A percentile compares a stretch with the other conserved stretches of the same genome.
Evolutionary conservation across 2,329 filamentous ascomycete genomes (phyloP).

Genomic region (Pseudogymnoascus sp.): DNA sequence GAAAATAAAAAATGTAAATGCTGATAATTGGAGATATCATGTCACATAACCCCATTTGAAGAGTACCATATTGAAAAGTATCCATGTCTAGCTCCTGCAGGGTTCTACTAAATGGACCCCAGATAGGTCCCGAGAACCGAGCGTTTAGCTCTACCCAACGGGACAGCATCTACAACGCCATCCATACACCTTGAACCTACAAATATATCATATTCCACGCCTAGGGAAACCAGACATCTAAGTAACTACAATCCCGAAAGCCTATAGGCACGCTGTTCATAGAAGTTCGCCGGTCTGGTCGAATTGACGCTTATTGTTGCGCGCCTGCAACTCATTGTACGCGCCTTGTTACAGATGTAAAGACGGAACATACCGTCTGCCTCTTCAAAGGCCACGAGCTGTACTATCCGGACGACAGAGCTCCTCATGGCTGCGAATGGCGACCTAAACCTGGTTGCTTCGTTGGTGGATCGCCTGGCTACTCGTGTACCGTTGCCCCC

Average conservation of each 20-base stretch:
- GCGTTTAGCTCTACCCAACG: background rate
- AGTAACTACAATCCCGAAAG: background rate
- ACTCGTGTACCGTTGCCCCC: slow-evolving; percentile 43
- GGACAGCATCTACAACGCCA: background rate
- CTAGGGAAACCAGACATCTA: background rate
- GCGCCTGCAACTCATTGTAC: background rate
- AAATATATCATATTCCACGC: slow-evolving; percentile 4
- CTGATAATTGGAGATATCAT: background rate
- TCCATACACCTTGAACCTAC: slow-evolving; percentile 1
- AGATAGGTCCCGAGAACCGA: slow-evolving; percentile 3
- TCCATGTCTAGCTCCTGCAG: slow-evolving; percentile 1
- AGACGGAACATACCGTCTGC: slow-evolving; percentile 5
- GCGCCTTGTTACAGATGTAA: slow-evolving; percentile 4
- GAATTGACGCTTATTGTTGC: background rate
- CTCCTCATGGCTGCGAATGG: slow-evolving; percentile 43
- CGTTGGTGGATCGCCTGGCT: slow-evolving; percentile 55
- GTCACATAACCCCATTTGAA: background rate
- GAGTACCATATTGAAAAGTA: background rate
- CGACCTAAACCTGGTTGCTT: slow-evolving; percentile 53
- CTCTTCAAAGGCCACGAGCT: slow-evolving; percentile 5
- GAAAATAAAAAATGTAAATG: background rate
- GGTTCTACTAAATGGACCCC: background rate
- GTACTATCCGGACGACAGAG: background rate
- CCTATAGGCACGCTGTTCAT: background rate
- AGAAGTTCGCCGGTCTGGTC: background rate